A percentile compares a stretch with the other conserved stretches of the same genome.
These are phyloP conservation scores for Blastomyces silverae DNA, from an alignment of 2,329 filamentous ascomycete species.

Conservation along the genomic window DNA sequence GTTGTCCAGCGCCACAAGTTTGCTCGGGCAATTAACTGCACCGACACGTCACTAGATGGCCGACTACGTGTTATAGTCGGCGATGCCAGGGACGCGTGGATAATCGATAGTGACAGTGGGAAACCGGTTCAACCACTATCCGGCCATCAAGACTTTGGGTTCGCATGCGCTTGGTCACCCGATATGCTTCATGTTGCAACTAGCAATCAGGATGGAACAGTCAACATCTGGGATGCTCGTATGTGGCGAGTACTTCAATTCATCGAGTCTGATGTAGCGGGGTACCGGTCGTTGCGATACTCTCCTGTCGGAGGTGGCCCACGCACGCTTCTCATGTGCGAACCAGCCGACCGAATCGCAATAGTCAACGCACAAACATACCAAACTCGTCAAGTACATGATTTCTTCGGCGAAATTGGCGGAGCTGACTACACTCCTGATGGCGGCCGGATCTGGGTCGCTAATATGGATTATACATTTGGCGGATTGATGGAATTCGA, in stretches of 20 bases:
- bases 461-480: constrained; percentile 40
- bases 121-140: constrained; percentile 34
- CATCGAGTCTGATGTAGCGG: constrained; percentile 41
- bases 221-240: constrained; percentile 43
- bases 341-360: constrained; percentile 41
- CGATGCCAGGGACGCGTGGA: constrained; percentile 38
- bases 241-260: constrained; percentile 37
- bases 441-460: constrained; percentile 39
- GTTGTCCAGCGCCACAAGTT: constrained; percentile 36
- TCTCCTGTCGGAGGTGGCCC: constrained; percentile 42
- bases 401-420: constrained; percentile 44
- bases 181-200: constrained; percentile 45
- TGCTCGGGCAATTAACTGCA: constrained; percentile 41
- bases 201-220: constrained; percentile 43
- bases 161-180: constrained; percentile 43
- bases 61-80: constrained; percentile 43
- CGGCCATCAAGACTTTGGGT: constrained; percentile 41
- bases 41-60: constrained; percentile 39
- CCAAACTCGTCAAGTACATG: constrained; percentile 38
- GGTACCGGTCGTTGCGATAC: constrained; percentile 40
- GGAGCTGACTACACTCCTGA: constrained; percentile 41
- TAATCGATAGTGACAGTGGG: constrained; percentile 41
- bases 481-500: constrained; percentile 44
- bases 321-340: constrained; percentile 39
- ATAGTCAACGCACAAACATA: constrained; percentile 42